Base-by-base conservation (phyloP, 2,329 filamentous ascomycete species). In the Teratosphaeria viscida region DNA sequence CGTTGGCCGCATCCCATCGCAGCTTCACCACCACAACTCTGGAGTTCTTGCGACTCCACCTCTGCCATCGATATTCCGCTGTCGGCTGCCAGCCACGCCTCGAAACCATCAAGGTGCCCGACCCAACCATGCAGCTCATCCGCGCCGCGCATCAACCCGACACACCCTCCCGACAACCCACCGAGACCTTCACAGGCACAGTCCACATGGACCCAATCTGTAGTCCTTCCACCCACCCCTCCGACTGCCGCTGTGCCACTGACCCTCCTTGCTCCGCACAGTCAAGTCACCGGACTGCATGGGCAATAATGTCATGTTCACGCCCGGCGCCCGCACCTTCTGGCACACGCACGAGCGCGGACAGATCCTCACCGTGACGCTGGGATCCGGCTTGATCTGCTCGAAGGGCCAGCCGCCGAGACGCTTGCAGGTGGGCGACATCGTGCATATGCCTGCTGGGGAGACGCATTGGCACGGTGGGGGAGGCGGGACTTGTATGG, bases 401-500 rank as follows among this genome's bases (percentile, higher is more conserved):
- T 75, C 77, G 26, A 72, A 72, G 43, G 76, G 75, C 1, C 69
- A 70, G 26, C 64, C 67, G 55, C 74, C 75, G 2, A 62, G 67
- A 57, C 63, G 68, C 16, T 64, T 79, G 58, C 68, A 70, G 54
- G 72, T 72, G 0, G 77, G 77, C 0, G 77, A 78, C 66, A 67
- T 76, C 0, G 69, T 78, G 26, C 75, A 74, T 70, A 68, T 70
- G 27, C 71, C 74, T 7, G 66, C 73, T 0, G 75, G 75, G 1
- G 77, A 75, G 52, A 73, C 68, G 53, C 77, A 78, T 63, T 78
- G 77, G 76, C 76, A 78, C 64, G 76, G 76, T 3, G 76, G 73
- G 2, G 76, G 74, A 49, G 72, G 72, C 16, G 68, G 65, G 8
- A 76, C 71, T 54, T 64, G 72, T 58, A 75, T 78, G 76, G 69